Conservation (phyloP, 1,284 basidiomycete species). For the Gomphus bonarii region DNA sequence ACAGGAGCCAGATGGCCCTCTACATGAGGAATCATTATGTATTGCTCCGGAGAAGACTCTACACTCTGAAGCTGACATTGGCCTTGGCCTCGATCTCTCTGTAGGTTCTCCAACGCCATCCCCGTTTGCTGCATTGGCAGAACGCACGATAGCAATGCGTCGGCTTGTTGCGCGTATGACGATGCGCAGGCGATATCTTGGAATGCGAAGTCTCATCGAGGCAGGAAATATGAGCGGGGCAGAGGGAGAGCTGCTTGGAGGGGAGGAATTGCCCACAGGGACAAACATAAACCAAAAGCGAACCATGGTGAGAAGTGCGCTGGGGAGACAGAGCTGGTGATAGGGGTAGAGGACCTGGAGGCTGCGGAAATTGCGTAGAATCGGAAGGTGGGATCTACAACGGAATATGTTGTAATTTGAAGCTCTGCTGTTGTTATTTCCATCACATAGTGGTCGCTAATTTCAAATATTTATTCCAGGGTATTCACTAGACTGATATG, state of each 20-base stretch:
- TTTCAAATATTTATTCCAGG: neutral
- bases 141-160: neutral
- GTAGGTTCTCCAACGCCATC: neutral
- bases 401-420: neutral
- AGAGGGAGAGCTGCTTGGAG: neutral
- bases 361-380: neutral
- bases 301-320: neutral
- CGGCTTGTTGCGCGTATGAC: slow-evolving; percentile 4
- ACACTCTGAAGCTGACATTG: neutral
- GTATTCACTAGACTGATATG: neutral
- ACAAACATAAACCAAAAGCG: neutral
- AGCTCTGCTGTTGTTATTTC: neutral
- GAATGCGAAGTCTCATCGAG: slow-evolving; percentile 4
- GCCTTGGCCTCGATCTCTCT: neutral
- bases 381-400: neutral
- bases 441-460: neutral
- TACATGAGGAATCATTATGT: neutral
- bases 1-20: slow-evolving; percentile 1
- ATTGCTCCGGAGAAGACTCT: neutral
- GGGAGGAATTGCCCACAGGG: neutral
- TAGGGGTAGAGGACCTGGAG: neutral
- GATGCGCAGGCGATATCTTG: neutral
- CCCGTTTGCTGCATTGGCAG: neutral
- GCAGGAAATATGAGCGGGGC: slow-evolving; percentile 2
- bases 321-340: neutral